Conservation (phyloP, 306 rosid species). For the Hippophae tibetana region DNA sequence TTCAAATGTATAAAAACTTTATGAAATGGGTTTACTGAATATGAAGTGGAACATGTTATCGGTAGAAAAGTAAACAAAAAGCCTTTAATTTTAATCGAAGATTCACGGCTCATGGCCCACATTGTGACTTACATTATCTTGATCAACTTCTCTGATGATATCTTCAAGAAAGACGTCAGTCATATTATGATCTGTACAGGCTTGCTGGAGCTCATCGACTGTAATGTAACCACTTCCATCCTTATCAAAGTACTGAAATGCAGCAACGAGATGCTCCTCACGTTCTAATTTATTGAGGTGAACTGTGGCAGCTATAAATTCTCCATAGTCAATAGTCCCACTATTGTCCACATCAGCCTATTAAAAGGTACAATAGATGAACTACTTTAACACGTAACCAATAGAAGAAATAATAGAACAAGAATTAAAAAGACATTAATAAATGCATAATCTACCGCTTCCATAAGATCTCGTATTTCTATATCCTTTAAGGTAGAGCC, state of each 20-base stretch:
- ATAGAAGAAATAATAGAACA: too few species aligned
- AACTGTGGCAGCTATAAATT: conserved; percentile 90
- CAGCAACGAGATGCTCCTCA: conserved; percentile 89
- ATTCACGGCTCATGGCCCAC: not conserved
- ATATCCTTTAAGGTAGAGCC: conserved; percentile 88
- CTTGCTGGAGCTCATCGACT: conserved; percentile 94
- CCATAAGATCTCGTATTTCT: conserved; percentile 95
- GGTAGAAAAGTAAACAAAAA: too few species aligned
- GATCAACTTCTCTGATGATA: conserved; percentile 87
- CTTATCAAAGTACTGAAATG: conserved; percentile 86
- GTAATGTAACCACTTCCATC: conserved; percentile 93
- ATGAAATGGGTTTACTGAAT: too few species aligned
- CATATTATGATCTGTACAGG: conserved; percentile 83
- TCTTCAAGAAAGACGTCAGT: conserved; percentile 79
- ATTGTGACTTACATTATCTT: conserved; percentile 70
- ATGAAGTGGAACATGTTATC: too few species aligned
- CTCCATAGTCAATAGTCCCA: conserved; percentile 95
- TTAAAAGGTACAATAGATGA: conserved; percentile 14
- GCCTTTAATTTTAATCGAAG: not conserved
- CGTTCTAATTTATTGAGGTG: conserved; percentile 97
- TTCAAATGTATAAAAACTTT: too few species aligned
- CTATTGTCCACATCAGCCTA: conserved; percentile 98
- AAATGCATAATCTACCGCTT: conserved; percentile 52
- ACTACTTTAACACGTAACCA: too few species aligned
- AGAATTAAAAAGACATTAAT: not conserved